phyloP scores from a whole-genome alignment of 768 basidiomycete genomes.

The Panus rudis region DNA sequence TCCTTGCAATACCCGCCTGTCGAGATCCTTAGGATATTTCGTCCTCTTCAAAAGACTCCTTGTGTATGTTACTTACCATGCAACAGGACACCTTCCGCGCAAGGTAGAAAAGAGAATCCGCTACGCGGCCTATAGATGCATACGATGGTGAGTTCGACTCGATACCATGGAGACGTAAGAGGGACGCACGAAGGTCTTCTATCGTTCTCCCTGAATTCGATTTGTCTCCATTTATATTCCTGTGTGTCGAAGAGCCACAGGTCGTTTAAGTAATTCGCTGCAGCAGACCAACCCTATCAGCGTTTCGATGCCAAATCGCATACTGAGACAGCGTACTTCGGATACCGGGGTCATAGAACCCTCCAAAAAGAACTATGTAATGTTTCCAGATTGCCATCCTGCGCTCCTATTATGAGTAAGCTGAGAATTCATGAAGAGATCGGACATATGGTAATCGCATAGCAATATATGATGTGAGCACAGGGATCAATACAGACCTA shows the following conservation, averaged over 20 bases:
- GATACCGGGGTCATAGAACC: constrained; percentile 83
- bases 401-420: too few relatives aligned
- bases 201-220: constrained; percentile 69
- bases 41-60: neutral
- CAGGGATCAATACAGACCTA: constrained; percentile 46
- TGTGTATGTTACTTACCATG: constrained; percentile 44
- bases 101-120: constrained; percentile 81
- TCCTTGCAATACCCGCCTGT: constrained; percentile 88
- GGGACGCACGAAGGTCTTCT: constrained; percentile 60
- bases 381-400: constrained; percentile 92
- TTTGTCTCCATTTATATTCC: constrained; percentile 78
- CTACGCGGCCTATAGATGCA: constrained; percentile 62
- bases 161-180: neutral
- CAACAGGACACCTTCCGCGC: constrained; percentile 69
- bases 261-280: constrained; percentile 78
- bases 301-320: neutral
- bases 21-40: neutral
- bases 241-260: constrained; percentile 83
- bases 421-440: too few relatives aligned
- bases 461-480: too few relatives aligned
- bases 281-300: neutral
- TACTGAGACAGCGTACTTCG: constrained; percentile 48
- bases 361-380: constrained; percentile 79
- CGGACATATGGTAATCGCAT: too few relatives aligned
- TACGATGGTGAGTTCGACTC: neutral